Evolutionary conservation across 2,329 filamentous ascomycete genomes (phyloP).

Genomic region (Madurella mycetomatis): DNA sequence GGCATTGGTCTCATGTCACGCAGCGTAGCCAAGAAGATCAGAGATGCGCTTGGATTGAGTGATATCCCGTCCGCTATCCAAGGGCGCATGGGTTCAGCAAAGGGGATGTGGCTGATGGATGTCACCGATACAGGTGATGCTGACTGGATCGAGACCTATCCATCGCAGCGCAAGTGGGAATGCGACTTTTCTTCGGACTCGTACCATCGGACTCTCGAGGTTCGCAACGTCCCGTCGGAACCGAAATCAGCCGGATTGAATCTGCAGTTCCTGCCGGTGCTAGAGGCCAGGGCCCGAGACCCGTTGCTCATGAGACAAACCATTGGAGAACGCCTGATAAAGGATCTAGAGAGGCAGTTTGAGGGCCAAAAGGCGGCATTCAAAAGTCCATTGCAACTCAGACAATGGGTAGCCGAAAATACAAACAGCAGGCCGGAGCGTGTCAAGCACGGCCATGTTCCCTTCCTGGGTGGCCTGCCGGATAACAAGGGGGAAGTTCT

Average conservation of each 20-base stretch:
- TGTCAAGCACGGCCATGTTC: conserved; percentile 36
- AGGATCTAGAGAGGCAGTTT: conserved; percentile 50
- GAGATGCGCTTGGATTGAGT: conserved; percentile 44
- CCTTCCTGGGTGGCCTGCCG: conserved; percentile 49
- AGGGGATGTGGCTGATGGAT: conserved; percentile 70
- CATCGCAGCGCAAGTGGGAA: conserved; percentile 66
- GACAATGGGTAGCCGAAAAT: conserved; percentile 49
- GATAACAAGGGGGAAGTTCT: conserved; percentile 46
- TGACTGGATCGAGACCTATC: conserved; percentile 63
- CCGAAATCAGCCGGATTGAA: conserved; percentile 56
- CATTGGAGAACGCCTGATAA: conserved; percentile 46
- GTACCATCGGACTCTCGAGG: conserved; percentile 60
- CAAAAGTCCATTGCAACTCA: conserved; percentile 45
- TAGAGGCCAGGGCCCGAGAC: conserved; percentile 55
- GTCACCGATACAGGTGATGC: conserved; percentile 40
- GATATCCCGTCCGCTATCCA: conserved; percentile 63
- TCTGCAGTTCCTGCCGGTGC: conserved; percentile 62
- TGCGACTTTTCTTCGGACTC: conserved; percentile 42
- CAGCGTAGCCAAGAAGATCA: conserved; percentile 51
- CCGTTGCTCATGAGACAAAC: conserved; percentile 39
- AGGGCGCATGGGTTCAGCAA: conserved; percentile 66
- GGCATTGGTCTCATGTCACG: conserved; percentile 63
- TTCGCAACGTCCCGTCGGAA: conserved; percentile 46
- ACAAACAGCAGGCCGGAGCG: conserved; percentile 34
- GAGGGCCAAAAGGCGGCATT: conserved; percentile 49